Evolutionary conservation across 352 stramenopile genomes (phyloP).

Genomic region (Globisporangium perplexum): DNA sequence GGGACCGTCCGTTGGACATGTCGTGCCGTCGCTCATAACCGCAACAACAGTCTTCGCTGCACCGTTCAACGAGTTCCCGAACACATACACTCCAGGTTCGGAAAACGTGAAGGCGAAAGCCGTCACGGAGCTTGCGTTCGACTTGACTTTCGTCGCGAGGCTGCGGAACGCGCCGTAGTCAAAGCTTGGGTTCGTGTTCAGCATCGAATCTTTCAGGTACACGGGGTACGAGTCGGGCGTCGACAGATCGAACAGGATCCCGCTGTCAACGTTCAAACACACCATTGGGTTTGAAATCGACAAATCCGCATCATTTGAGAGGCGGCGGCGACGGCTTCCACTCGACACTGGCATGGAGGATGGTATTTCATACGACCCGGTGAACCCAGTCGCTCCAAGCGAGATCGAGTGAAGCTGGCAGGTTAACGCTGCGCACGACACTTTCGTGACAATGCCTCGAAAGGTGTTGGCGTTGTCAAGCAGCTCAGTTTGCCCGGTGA

Average conservation of each 20-base stretch:
- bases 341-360: conserved; percentile 9
- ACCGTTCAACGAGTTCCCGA: conserved; percentile 73
- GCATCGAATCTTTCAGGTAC: conserved; percentile 93
- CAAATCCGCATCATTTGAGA: conserved; percentile 3
- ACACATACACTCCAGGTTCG: conserved; percentile 84
- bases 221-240: conserved; percentile 77
- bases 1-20: conserved; percentile 68
- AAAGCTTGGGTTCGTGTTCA: conserved; percentile 92
- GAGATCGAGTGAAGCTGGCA: conserved; percentile 58
- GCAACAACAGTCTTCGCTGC: conserved; percentile 70
- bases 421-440: conserved; percentile 29
- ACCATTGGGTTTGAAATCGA: conserved; percentile 84
- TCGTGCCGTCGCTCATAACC: conserved; percentile 72
- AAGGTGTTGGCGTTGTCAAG: conserved; percentile 14
- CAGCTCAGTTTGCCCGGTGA: conserved; percentile 19
- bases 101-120: conserved; percentile 88
- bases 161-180: conserved; percentile 86
- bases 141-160: conserved; percentile 54
- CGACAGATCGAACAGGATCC: conserved; percentile 88
- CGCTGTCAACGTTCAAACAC: conserved; percentile 72
- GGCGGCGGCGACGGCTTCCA: conserved; percentile 10
- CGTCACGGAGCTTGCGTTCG: conserved; percentile 51
- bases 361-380: conserved; percentile 58
- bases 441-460: conserved; percentile 38
- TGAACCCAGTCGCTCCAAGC: conserved; percentile 45